A percentile compares a stretch with the other conserved stretches of the same genome.
phyloP scores from a whole-genome alignment of 2,329 filamentous ascomycete species.

The Cytospora piceae region DNA sequence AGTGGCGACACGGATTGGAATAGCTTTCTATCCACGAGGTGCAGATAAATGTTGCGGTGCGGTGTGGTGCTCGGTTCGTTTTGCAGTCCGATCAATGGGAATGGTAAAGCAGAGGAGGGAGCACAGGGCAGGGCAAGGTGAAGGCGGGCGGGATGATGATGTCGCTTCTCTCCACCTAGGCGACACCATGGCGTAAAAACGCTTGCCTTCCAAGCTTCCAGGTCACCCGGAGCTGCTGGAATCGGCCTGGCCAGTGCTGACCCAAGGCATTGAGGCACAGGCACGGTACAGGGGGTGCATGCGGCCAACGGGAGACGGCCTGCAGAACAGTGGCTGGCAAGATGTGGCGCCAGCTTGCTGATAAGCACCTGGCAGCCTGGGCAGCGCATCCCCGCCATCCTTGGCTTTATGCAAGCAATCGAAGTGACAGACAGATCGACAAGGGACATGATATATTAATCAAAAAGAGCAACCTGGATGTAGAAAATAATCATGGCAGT shows the following conservation, averaged over 20 bases:
- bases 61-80: conserved; percentile 2
- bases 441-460: background rate
- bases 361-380: background rate
- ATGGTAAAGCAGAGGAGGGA: background rate
- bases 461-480: background rate
- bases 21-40: background rate
- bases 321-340: conserved; percentile 3
- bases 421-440: background rate
- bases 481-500: background rate
- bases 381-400: background rate
- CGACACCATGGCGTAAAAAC: background rate
- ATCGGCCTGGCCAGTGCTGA: background rate
- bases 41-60: background rate
- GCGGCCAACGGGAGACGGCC: background rate
- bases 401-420: background rate
- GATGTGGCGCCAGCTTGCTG: background rate
- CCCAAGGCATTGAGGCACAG: background rate
- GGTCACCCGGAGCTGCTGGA: background rate
- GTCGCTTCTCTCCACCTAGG: conserved; percentile 3
- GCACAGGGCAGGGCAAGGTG: background rate
- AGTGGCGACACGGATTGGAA: conserved; percentile 3
- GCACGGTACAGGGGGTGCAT: background rate
- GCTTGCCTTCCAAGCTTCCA: background rate
- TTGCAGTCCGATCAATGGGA: background rate
- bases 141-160: conserved; percentile 23